A percentile compares a stretch with the other conserved stretches of the same genome.
Evolutionary conservation across 2,329 filamentous ascomycete species (phyloP).

Genomic region (Penicillium griseofulvum): DNA sequence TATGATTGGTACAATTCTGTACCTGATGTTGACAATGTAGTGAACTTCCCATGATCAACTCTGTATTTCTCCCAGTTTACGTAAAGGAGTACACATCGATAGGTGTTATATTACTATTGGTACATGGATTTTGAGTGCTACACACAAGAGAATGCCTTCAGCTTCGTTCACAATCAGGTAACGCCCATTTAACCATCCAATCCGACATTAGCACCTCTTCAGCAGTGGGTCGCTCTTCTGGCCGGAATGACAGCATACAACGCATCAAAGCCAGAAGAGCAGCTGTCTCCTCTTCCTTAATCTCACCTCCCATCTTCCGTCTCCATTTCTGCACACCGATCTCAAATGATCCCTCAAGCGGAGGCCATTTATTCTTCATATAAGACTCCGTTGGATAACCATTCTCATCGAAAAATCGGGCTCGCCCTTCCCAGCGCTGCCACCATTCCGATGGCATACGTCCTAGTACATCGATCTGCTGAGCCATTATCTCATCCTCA

Average conservation of each 20-base stretch:
- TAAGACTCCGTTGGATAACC: constrained; percentile 11
- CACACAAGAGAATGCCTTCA: not conserved
- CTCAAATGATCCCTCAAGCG: constrained; percentile 29
- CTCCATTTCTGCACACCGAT: constrained; percentile 19
- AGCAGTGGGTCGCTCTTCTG: constrained; percentile 28
- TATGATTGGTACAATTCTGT: not conserved
- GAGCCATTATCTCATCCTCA: constrained; percentile 18
- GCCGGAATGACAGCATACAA: constrained; percentile 30
- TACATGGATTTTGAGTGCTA: not conserved
- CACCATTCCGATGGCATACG: constrained; percentile 20
- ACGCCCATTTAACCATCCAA: constrained; percentile 38
- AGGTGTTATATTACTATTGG: too few relatives aligned
- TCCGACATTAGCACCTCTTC: constrained; percentile 33
- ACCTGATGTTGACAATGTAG: not conserved
- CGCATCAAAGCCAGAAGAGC: constrained; percentile 33
- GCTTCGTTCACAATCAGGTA: constrained; percentile 18
- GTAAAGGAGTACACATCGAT: not conserved
- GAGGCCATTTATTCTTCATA: constrained; percentile 14
- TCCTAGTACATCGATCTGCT: constrained; percentile 25
- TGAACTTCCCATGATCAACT: not conserved
- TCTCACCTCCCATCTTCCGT: constrained; percentile 11
- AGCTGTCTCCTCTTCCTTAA: constrained; percentile 19
- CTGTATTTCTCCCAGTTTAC: not conserved
- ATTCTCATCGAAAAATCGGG: constrained; percentile 15
- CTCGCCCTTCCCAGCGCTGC: constrained; percentile 14